These are phyloP conservation scores for Tagetes patula DNA, from an alignment of 129 eudicot species.

Conservation along the genomic window DNA sequence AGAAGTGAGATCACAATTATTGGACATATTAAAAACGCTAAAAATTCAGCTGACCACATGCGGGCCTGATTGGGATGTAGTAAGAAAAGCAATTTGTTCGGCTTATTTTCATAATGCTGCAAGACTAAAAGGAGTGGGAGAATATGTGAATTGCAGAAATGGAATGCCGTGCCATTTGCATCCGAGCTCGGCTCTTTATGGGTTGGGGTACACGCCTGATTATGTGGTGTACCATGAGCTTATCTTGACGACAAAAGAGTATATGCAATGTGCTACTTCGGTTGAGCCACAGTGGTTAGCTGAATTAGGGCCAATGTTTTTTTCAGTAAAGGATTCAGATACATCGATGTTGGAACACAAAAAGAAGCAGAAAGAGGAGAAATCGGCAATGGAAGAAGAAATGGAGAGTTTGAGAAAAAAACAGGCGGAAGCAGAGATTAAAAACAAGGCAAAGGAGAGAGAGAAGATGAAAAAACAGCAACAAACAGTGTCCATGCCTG, in stretches of 20 bases:
- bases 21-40: conserved; percentile 52
- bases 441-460: conserved; percentile 38
- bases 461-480: conserved; percentile 47
- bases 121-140: conserved; percentile 58
- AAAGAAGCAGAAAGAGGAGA: conserved; percentile 60
- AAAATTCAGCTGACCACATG: conserved; percentile 57
- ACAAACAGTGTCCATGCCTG: conserved; percentile 50
- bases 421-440: conserved; percentile 41
- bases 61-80: conserved; percentile 62
- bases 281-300: conserved; percentile 66
- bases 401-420: conserved; percentile 47
- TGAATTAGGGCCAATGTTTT: conserved; percentile 61
- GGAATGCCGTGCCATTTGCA: conserved; percentile 73
- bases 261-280: conserved; percentile 59
- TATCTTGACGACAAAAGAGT: conserved; percentile 54
- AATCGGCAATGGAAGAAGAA: conserved; percentile 61
- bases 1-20: conserved; percentile 56
- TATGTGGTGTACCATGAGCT: conserved; percentile 64
- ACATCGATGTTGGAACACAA: conserved; percentile 61
- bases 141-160: conserved; percentile 54
- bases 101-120: conserved; percentile 72
- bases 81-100: conserved; percentile 62
- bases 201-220: conserved; percentile 55
- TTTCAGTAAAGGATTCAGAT: conserved; percentile 60
- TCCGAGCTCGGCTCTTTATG: conserved; percentile 57